These are phyloP conservation scores for Coemansia sp. DNA, from an alignment of 192 early-diverging fungal species.

Conservation along the genomic window DNA sequence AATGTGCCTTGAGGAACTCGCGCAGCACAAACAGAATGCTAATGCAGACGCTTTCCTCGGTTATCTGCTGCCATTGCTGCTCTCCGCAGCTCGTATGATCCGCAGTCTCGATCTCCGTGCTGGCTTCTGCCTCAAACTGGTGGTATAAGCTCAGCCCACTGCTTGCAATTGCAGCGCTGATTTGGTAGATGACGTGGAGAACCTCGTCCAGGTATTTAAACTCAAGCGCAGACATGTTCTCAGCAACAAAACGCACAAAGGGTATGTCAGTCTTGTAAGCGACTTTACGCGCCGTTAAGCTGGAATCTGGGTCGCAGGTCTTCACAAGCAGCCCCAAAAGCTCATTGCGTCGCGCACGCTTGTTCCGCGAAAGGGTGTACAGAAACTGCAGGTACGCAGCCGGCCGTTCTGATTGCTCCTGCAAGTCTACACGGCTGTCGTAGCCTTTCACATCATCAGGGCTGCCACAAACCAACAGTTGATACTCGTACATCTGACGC, in stretches of 20 bases:
- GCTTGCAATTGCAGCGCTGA: constrained; percentile 71
- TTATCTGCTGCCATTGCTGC: constrained; percentile 20
- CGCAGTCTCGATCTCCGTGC: not conserved
- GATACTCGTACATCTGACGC: constrained; percentile 71
- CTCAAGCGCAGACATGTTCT: constrained; percentile 77
- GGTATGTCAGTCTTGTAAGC: constrained; percentile 52
- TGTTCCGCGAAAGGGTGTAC: constrained; percentile 67
- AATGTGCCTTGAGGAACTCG: constrained; percentile 62
- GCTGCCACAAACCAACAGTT: constrained; percentile 46
- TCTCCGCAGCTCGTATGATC: not conserved
- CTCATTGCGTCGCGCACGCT: constrained; percentile 69
- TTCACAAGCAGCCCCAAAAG: constrained; percentile 68
- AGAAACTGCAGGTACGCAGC: constrained; percentile 64
- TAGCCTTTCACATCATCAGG: constrained; percentile 48
- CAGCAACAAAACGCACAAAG: constrained; percentile 75
- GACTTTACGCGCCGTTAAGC: not conserved
- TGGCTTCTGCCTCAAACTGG: constrained; percentile 37
- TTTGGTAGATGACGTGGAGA: constrained; percentile 68
- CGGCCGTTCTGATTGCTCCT: constrained; percentile 31
- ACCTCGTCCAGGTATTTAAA: constrained; percentile 83
- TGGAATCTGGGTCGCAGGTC: constrained; percentile 63
- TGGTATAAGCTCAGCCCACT: constrained; percentile 63
- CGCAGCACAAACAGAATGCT: constrained; percentile 63
- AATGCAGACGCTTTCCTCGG: constrained; percentile 62
- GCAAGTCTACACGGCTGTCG: constrained; percentile 21